Evolutionary conservation across 2,329 filamentous ascomycete species (phyloP).

Genomic region (Fusarium nygamai): DNA sequence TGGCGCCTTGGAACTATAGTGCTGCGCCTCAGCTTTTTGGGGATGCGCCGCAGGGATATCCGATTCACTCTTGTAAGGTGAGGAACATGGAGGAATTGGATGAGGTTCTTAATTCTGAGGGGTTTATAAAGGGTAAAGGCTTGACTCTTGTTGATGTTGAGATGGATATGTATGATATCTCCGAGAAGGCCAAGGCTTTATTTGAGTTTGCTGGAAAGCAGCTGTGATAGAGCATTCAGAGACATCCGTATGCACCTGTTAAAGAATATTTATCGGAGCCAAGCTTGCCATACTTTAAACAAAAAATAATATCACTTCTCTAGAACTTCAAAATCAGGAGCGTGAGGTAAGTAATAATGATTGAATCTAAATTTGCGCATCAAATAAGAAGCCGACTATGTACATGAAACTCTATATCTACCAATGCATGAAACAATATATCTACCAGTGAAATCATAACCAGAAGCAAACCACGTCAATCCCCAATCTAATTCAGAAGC

Average conservation of each 20-base stretch:
- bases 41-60: not conserved
- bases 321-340: accelerated
- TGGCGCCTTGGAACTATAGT: conserved; percentile 18
- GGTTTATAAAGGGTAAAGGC: not conserved
- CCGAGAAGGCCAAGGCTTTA: not conserved
- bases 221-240: not conserved
- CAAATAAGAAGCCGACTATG: not conserved
- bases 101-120: not conserved
- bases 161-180: conserved; percentile 11
- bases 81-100: not conserved
- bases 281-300: too few species aligned
- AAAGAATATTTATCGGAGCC: not conserved
- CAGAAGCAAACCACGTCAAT: accelerated
- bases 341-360: not conserved
- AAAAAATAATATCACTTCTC: not conserved
- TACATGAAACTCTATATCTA: not conserved
- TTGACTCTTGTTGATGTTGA: conserved; percentile 15
- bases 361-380: not conserved
- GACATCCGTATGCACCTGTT: too few species aligned
- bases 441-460: not conserved
- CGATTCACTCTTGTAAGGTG: not conserved
- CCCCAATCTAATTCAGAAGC: not conserved
- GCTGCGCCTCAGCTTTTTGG: not conserved
- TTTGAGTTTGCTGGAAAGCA: conserved; percentile 8
- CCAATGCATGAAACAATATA: not conserved